phyloP scores from a whole-genome alignment of 2,329 filamentous ascomycete genomes.

The Talaromyces sp. region DNA sequence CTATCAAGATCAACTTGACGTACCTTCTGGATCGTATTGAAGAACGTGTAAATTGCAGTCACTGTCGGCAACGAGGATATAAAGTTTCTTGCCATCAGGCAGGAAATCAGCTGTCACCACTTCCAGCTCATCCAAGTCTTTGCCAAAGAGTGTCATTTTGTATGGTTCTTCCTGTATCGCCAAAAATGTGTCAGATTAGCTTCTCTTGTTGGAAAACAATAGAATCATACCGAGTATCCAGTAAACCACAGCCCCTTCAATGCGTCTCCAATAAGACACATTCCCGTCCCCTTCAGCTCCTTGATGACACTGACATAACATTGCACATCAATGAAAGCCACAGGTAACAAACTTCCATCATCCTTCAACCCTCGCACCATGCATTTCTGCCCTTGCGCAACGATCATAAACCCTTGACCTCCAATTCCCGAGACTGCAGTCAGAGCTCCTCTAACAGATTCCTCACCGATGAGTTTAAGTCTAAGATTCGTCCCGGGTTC shows the following conservation, averaged over 20 bases:
- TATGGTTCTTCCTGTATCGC: slow-evolving; percentile 74
- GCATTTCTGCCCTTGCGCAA: slow-evolving; percentile 92
- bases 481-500: slow-evolving; percentile 79
- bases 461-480: slow-evolving; percentile 78
- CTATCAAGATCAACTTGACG: slow-evolving; percentile 31
- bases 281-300: slow-evolving; percentile 73
- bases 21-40: slow-evolving; percentile 92
- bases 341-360: slow-evolving; percentile 83
- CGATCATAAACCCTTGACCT: slow-evolving; percentile 80
- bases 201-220: neutral
- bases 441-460: slow-evolving; percentile 88
- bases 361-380: slow-evolving; percentile 96
- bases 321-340: slow-evolving; percentile 97
- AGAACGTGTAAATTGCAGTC: slow-evolving; percentile 83
- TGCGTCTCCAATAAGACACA: slow-evolving; percentile 83
- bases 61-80: slow-evolving; percentile 75
- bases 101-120: slow-evolving; percentile 80
- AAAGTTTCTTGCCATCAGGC: slow-evolving; percentile 75
- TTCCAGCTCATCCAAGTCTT: slow-evolving; percentile 72
- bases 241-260: slow-evolving; percentile 95
- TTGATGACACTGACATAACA: slow-evolving; percentile 85
- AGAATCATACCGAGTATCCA: slow-evolving; percentile 65
- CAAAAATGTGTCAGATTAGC: neutral
- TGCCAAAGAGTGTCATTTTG: slow-evolving; percentile 87
- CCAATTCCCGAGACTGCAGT: slow-evolving; percentile 81